Evolutionary conservation across 495 filamentous ascomycete species (phyloP).

Genomic region (Penicillium salamii): DNA sequence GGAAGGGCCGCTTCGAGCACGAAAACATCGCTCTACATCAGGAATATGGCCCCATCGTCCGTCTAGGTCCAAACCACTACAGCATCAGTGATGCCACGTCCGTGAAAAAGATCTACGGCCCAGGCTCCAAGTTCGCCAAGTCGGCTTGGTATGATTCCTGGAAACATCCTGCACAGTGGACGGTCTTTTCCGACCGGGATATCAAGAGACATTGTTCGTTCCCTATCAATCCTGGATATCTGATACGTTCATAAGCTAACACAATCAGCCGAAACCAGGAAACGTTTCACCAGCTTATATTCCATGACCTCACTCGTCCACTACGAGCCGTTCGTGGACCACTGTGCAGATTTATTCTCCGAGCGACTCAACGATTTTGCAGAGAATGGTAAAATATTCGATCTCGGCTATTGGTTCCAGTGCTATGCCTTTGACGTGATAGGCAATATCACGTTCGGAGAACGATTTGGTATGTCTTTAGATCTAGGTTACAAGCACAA

Average conservation of each 20-base stretch:
- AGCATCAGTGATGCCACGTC: slow-evolving; percentile 44
- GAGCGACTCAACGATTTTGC: slow-evolving; percentile 44
- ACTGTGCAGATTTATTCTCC: slow-evolving; percentile 46
- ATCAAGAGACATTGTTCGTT: slow-evolving; percentile 38
- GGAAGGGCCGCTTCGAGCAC: slow-evolving; percentile 40
- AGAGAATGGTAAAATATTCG: slow-evolving; percentile 23
- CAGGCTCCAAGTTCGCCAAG: slow-evolving; percentile 38
- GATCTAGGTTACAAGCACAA: neutral
- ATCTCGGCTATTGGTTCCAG: slow-evolving; percentile 55
- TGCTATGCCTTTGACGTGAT: slow-evolving; percentile 64
- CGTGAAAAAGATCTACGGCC: slow-evolving; percentile 45
- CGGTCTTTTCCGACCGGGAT: slow-evolving; percentile 41
- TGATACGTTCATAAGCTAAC: neutral
- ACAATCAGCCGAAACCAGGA: slow-evolving; percentile 29
- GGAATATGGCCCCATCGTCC: slow-evolving; percentile 40
- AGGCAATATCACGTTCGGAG: slow-evolving; percentile 63
- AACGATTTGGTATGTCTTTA: slow-evolving; percentile 46
- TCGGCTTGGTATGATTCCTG: slow-evolving; percentile 39
- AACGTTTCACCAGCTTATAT: slow-evolving; percentile 45
- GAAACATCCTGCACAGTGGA: slow-evolving; percentile 36
- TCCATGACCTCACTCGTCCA: slow-evolving; percentile 52
- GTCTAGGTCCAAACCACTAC: slow-evolving; percentile 49
- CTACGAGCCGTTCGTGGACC: slow-evolving; percentile 55
- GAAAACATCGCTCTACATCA: slow-evolving; percentile 47
- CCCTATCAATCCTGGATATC: neutral